Base-by-base conservation (phyloP, 371 early-diverging fungal genomes). In the Lichtheimia ramosa region DNA sequence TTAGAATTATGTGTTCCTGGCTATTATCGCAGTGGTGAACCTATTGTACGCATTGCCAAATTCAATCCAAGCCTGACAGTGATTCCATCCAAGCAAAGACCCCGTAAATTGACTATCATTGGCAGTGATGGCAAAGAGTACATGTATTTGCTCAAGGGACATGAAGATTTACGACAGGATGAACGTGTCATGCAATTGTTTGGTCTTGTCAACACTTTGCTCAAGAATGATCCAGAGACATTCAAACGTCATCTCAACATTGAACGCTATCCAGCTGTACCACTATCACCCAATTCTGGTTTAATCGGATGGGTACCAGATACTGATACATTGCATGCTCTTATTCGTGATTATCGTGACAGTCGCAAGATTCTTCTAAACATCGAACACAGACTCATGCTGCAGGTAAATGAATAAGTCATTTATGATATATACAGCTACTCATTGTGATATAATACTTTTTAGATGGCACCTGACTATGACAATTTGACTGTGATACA, bases 131-230 rank as follows among this genome's bases (percentile, higher is more conserved):
- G 98, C 21, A 83, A 83, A 25, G 92, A 92, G 18, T 96, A 97
- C 69, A 92, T 90, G 72, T 99, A 88, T 65, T 68, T 97, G 58
- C 83, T 98, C 58, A 99, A 99, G 83, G 98, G 96, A 8, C 97
- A 96, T 68, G 99, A 98, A 80, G 99, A 99, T 83, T 74, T 99
- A 39, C 90, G 99, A 54, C 98, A 97, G 75, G 99, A 99, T 74
- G 99, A 99, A 79, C 90, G 99, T 56, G 98, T 97, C 12, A 99
- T 99, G 98, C 99, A 99, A 74, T 73, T 98, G 51, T 99, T 99
- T 81, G 97, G 96, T 3, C 87, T 99, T 24, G 92, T 99, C 54
- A 99, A 98, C 71, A 96, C 94, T 7, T 67, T 98, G 27, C 84
- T 99, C 2, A 77, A 80, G 14, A 83, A 84, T 6, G 96, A 98